These are phyloP conservation scores for Leptographium lundbergii DNA, from an alignment of 2,329 filamentous ascomycete genomes.

Conservation along the genomic window DNA sequence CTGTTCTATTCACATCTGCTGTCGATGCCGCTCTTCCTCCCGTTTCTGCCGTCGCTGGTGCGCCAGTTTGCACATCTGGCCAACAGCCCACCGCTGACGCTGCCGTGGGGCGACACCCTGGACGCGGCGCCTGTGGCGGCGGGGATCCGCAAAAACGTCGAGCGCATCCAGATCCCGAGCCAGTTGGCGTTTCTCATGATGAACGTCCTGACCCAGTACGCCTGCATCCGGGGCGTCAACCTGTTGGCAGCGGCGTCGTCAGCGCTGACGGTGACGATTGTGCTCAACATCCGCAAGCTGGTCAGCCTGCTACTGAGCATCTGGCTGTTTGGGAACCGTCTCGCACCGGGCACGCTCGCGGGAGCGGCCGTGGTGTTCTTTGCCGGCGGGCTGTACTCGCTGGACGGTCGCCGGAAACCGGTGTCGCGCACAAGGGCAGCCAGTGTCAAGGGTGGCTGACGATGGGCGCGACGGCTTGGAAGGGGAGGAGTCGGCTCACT, in stretches of 20 bases:
- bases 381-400: conserved; percentile 80
- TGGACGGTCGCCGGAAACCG: conserved; percentile 44
- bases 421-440: conserved; percentile 16
- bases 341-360: conserved; percentile 63
- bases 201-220: conserved; percentile 83
- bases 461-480: neutral
- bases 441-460: conserved; percentile 16
- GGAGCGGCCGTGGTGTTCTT: conserved; percentile 82
- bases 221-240: conserved; percentile 93
- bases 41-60: conserved; percentile 53
- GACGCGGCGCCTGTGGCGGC: conserved; percentile 21
- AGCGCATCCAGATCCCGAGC: conserved; percentile 41
- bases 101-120: conserved; percentile 23
- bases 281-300: conserved; percentile 88
- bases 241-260: conserved; percentile 80
- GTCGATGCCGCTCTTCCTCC: conserved; percentile 63
- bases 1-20: conserved; percentile 78
- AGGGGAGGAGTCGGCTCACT: neutral
- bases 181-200: conserved; percentile 59
- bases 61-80: conserved; percentile 52
- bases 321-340: conserved; percentile 79
- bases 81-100: conserved; percentile 46
- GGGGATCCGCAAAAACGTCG: conserved; percentile 24
- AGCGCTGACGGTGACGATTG: conserved; percentile 89
- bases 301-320: conserved; percentile 86